Conservation (phyloP, 1,284 basidiomycete species). For the Phylloporus sp. region DNA sequence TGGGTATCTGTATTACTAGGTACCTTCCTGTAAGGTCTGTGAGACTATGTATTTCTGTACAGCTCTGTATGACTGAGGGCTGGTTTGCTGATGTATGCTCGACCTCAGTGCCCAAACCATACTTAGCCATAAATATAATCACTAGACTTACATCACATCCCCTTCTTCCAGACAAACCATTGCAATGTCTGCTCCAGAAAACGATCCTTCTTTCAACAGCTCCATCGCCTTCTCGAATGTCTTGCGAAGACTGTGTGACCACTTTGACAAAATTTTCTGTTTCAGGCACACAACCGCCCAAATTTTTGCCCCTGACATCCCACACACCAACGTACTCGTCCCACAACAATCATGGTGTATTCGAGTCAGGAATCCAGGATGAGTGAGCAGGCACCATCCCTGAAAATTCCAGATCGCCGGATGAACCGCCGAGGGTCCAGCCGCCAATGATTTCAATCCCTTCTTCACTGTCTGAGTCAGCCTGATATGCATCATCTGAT, state of each 20-base stretch:
- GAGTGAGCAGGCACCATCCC: slow-evolving; percentile 15
- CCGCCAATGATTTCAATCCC: too few relatives aligned
- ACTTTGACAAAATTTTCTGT: accelerated
- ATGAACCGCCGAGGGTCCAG: too few relatives aligned
- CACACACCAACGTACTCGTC: neutral
- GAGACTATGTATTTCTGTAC: too few relatives aligned
- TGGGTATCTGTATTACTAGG: too few relatives aligned
- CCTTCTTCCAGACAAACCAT: slow-evolving; percentile 18
- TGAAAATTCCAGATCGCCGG: slow-evolving; percentile 7
- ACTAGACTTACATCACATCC: slow-evolving; percentile 14
- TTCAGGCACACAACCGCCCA: slow-evolving; percentile 13
- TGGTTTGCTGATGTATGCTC: too few relatives aligned
- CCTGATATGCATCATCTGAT: neutral
- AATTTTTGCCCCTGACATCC: neutral
- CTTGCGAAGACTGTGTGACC: too few relatives aligned
- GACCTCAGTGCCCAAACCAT: too few relatives aligned
- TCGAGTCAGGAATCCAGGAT: slow-evolving; percentile 6
- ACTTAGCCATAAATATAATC: too few relatives aligned
- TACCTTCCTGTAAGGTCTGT: too few relatives aligned
- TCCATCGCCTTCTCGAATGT: accelerated
- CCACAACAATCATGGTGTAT: slow-evolving; percentile 18
- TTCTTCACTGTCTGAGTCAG: neutral
- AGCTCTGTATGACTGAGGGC: too few relatives aligned
- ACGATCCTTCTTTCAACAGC: neutral
- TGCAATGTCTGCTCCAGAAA: neutral